Conservation (phyloP, 306 rosid genomes). For the Lathyrus oleraceus region DNA sequence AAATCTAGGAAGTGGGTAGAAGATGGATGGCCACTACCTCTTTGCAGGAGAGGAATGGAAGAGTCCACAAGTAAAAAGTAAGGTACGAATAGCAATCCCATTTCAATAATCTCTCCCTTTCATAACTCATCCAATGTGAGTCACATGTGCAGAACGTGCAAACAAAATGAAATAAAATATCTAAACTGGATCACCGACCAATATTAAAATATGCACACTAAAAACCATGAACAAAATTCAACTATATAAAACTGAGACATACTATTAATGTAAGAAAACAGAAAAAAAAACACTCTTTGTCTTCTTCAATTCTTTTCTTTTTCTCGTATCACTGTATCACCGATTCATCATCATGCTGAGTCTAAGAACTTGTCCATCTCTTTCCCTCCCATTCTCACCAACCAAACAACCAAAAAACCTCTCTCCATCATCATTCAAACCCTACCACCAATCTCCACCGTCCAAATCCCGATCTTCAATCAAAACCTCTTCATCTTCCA, state of each 20-base stretch:
- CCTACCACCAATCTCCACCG: conserved; percentile 13
- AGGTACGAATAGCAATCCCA: too few relatives aligned
- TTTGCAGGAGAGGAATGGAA: neutral
- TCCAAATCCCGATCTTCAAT: conserved; percentile 25
- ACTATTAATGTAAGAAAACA: too few relatives aligned
- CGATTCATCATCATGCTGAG: conserved; percentile 5
- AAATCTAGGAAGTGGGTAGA: neutral
- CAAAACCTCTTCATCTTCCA: conserved; percentile 24
- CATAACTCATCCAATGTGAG: too few relatives aligned
- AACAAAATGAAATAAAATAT: too few relatives aligned
- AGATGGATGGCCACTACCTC: neutral
- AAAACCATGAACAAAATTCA: too few relatives aligned
- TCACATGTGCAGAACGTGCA: too few relatives aligned
- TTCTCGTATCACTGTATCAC: neutral
- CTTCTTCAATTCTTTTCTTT: neutral
- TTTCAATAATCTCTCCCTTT: too few relatives aligned
- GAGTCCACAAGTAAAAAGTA: neutral
- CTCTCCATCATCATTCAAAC: conserved; percentile 24
- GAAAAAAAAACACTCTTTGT: neutral
- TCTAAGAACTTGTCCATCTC: conserved; percentile 23
- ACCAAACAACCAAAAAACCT: conserved; percentile 30
- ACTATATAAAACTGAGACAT: too few relatives aligned
- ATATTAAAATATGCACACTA: too few relatives aligned
- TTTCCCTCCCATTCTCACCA: conserved; percentile 41
- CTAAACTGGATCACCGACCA: too few relatives aligned